Evolutionary conservation across 176 grass and related monocot genomes (phyloP).

Genomic region (Guadua angustifolia): DNA sequence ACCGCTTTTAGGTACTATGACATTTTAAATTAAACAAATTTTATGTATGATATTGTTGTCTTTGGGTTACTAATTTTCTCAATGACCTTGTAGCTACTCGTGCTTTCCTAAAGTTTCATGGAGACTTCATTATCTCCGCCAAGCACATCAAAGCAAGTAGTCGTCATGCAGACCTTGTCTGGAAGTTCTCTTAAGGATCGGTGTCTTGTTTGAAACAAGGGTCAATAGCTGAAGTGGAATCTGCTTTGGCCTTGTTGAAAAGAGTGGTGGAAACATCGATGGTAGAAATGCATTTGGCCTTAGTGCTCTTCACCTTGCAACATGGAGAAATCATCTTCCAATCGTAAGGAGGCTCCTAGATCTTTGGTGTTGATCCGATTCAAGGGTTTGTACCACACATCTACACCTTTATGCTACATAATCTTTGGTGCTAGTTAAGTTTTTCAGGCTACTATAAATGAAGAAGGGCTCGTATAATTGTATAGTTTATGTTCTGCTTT

Average conservation of each 20-base stretch:
- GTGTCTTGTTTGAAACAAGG: slow-evolving; percentile 81
- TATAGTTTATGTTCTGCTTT: no score
- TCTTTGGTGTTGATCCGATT: slow-evolving; percentile 92
- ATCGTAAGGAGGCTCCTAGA: slow-evolving; percentile 76
- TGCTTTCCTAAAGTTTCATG: slow-evolving; percentile 55
- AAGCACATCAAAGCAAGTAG: slow-evolving; percentile 64
- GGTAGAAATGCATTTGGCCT: slow-evolving; percentile 93
- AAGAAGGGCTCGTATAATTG: no score
- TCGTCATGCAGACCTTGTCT: slow-evolving; percentile 66
- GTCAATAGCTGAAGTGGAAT: slow-evolving; percentile 83
- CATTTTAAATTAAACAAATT: slow-evolving; percentile 30
- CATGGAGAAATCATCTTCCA: slow-evolving; percentile 96
- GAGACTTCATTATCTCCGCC: slow-evolving; percentile 61
- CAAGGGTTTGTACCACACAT: slow-evolving; percentile 91
- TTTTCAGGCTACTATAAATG: no score
- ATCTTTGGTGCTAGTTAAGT: no score
- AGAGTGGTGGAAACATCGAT: slow-evolving; percentile 73
- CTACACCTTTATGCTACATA: slow-evolving; percentile 12
- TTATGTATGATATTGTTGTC: no score
- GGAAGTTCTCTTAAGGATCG: slow-evolving; percentile 71
- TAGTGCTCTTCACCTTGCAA: slow-evolving; percentile 90
- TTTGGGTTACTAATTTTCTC: slow-evolving; percentile 42
- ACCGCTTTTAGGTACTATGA: slow-evolving; percentile 47
- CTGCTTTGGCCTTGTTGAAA: slow-evolving; percentile 77
- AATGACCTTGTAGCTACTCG: slow-evolving; percentile 28